Evolutionary conservation across 225 moss, liverwort and hornwort species (phyloP).

Genomic region (Sphagnum tenellum): DNA sequence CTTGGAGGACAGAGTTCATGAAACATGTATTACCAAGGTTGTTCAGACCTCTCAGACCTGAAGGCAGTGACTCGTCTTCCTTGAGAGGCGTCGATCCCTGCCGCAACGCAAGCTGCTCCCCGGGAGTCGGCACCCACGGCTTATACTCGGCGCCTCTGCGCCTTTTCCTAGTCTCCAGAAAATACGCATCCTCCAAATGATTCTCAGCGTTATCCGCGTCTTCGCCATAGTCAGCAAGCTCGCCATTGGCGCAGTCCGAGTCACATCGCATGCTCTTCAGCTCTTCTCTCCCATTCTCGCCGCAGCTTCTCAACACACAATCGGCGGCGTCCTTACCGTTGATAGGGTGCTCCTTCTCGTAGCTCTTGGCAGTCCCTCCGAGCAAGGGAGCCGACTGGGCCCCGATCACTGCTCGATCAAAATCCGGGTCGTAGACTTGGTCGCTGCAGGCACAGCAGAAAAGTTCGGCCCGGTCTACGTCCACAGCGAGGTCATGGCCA

Average conservation of each 20-base stretch:
- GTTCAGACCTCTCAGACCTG: conserved; percentile 74
- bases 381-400: conserved; percentile 38
- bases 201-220: conserved; percentile 13
- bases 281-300: conserved; percentile 17
- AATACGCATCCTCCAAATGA: conserved; percentile 11
- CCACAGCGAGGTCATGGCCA: conserved; percentile 77
- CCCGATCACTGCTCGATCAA: conserved; percentile 75
- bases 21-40: conserved; percentile 92
- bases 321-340: conserved; percentile 5
- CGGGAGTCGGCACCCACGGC: conserved; percentile 57
- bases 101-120: conserved; percentile 52
- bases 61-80: conserved; percentile 53
- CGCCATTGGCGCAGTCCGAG: background rate
- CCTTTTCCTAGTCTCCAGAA: conserved; percentile 43
- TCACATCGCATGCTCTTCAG: conserved; percentile 7
- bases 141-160: conserved; percentile 62
- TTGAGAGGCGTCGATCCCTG: conserved; percentile 65
- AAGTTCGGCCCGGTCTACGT: conserved; percentile 87
- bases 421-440: conserved; percentile 80
- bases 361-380: conserved; percentile 13
- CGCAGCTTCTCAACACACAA: too few species aligned
- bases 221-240: conserved; percentile 14
- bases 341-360: conserved; percentile 18
- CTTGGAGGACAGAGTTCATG: conserved; percentile 95
- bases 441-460: conserved; percentile 82